phyloP scores from a whole-genome alignment of 768 basidiomycete genomes.

The Pisolithus microcarpus region DNA sequence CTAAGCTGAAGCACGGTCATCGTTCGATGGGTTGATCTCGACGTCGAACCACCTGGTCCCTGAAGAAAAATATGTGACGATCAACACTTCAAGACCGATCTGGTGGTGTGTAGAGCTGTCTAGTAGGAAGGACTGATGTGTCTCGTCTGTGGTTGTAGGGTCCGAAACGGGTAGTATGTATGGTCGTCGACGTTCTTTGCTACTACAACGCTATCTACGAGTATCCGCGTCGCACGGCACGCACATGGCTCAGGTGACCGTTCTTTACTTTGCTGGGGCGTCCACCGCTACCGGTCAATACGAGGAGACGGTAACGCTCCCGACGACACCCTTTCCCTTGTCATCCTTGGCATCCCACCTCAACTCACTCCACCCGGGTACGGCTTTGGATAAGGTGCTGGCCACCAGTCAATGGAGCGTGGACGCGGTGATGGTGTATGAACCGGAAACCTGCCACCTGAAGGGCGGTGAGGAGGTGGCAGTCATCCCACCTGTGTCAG shows the following conservation, averaged over 20 bases:
- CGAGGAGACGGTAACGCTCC: constrained; percentile 47
- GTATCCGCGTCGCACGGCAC: not conserved
- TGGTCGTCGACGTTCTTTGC: too few relatives aligned
- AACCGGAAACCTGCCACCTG: constrained; percentile 41
- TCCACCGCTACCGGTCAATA: constrained; percentile 61
- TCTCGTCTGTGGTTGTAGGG: not conserved
- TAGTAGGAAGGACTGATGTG: not conserved
- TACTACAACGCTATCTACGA: not conserved
- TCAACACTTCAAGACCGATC: constrained; percentile 69
- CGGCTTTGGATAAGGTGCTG: constrained; percentile 46
- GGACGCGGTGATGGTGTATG: constrained; percentile 70
- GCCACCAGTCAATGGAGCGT: constrained; percentile 70
- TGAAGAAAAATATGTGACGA: constrained; percentile 60
- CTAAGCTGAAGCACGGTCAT: constrained; percentile 57
- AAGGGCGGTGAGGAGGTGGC: constrained; percentile 72
- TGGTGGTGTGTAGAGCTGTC: constrained; percentile 83
- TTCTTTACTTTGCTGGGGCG: constrained; percentile 55
- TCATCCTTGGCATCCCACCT: constrained; percentile 45
- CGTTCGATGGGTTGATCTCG: constrained; percentile 79
- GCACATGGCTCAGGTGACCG: constrained; percentile 25
- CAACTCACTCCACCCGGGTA: constrained; percentile 46
- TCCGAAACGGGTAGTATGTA: not conserved
- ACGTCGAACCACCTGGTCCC: constrained; percentile 90
- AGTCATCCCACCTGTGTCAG: constrained; percentile 77
- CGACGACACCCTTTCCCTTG: constrained; percentile 41